phyloP scores from a whole-genome alignment of 306 rosid genomes.

The Dryas drummondii region DNA sequence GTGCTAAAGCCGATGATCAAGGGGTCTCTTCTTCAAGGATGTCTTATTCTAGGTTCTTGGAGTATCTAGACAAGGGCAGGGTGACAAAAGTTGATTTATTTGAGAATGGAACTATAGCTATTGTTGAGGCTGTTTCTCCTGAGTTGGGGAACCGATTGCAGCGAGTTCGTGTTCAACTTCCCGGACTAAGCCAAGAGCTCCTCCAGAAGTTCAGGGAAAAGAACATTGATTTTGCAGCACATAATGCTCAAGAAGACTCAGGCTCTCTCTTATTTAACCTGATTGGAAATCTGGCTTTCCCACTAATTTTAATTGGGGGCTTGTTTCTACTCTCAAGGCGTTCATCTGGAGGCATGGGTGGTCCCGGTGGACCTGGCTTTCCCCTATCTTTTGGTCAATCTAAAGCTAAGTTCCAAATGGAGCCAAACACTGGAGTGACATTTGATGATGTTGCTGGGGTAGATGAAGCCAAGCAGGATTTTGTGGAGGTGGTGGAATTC shows the following conservation, averaged over 20 bases:
- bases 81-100: conserved; percentile 87
- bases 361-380: conserved; percentile 92
- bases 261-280: conserved; percentile 77
- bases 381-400: conserved; percentile 92
- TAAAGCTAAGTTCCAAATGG: conserved; percentile 97
- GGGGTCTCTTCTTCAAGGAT: conserved; percentile 88
- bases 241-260: conserved; percentile 95
- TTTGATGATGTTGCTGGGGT: conserved; percentile 99
- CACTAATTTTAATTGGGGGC: conserved; percentile 85
- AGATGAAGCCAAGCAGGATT: conserved; percentile 99
- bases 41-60: conserved; percentile 97
- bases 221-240: conserved; percentile 95
- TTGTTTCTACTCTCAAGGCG: conserved; percentile 91
- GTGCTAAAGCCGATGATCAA: conserved; percentile 86
- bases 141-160: conserved; percentile 88
- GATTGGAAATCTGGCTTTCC: conserved; percentile 93
- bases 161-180: conserved; percentile 93
- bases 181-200: conserved; percentile 94
- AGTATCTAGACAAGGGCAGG: conserved; percentile 86
- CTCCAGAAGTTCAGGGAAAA: conserved; percentile 96
- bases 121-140: conserved; percentile 90
- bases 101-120: conserved; percentile 89
- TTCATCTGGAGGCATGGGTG: conserved; percentile 95
- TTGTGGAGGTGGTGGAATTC: conserved; percentile 96
- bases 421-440: conserved; percentile 96